Conservation (phyloP, 371 early-diverging fungal genomes). For the Amoeboaphelidium occidentale region DNA sequence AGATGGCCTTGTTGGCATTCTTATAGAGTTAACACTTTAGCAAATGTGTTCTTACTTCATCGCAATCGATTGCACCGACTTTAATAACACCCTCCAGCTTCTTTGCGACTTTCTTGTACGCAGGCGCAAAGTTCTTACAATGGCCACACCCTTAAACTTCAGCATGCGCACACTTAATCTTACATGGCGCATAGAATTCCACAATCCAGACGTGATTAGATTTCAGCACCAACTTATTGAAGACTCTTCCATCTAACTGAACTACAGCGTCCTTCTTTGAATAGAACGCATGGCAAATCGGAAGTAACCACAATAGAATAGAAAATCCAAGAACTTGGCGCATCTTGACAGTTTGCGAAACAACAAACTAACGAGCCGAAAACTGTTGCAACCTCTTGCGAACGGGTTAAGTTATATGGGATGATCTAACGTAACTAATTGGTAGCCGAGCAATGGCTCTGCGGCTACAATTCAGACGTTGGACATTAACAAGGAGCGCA, state of each 20-base stretch:
- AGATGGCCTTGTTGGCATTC: not conserved
- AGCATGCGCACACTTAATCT: too few relatives aligned
- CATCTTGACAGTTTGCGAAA: too few relatives aligned
- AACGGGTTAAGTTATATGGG: too few relatives aligned
- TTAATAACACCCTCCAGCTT: conserved; percentile 52
- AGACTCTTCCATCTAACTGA: not conserved
- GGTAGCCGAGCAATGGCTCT: too few relatives aligned
- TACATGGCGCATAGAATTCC: not conserved
- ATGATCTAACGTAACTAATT: too few relatives aligned
- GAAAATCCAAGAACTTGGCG: too few relatives aligned
- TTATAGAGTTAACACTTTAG: conserved; percentile 43
- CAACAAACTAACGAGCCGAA: too few relatives aligned
- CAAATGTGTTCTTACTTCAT: conserved; percentile 47
- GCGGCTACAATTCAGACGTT: too few relatives aligned
- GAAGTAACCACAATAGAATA: too few relatives aligned
- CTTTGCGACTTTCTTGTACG: conserved; percentile 58
- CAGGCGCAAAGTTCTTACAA: conserved; percentile 53
- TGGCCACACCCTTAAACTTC: conserved; percentile 80
- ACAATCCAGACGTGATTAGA: not conserved
- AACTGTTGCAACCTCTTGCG: too few relatives aligned
- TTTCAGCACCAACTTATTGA: not conserved
- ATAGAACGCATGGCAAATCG: too few relatives aligned
- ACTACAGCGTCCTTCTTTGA: not conserved
- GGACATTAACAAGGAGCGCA: too few relatives aligned
- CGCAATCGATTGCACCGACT: conserved; percentile 71